Evolutionary conservation across 1,284 basidiomycete genomes (phyloP).

Genomic region (Ceratorhiza oryzae-sativae): DNA sequence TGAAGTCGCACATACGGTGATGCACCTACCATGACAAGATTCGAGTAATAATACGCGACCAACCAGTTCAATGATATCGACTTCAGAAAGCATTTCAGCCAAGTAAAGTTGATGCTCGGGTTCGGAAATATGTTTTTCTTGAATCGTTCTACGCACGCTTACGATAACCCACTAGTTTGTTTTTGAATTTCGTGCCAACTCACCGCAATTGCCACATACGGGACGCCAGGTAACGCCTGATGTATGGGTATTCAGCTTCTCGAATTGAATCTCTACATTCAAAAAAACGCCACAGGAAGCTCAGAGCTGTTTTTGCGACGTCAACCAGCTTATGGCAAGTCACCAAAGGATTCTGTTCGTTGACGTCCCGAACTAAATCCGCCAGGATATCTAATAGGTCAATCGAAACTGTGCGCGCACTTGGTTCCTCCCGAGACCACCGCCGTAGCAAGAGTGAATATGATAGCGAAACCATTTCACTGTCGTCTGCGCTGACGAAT

Average conservation of each 20-base stretch:
- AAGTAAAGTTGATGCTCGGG: background rate
- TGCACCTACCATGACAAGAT: background rate
- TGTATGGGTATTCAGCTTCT: background rate
- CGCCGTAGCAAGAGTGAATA: background rate
- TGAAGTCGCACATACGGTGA: background rate
- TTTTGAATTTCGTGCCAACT: background rate
- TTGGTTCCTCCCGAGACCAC: background rate
- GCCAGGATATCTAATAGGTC: background rate
- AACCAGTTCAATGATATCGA: background rate
- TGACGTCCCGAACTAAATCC: background rate
- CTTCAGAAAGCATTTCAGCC: background rate
- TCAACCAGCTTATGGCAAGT: background rate
- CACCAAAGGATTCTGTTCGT: background rate
- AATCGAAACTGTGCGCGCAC: background rate
- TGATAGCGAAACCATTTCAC: background rate
- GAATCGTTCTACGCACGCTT: background rate
- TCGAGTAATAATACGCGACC: background rate
- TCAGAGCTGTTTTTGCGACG: background rate
- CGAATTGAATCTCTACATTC: background rate
- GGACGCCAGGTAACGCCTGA: background rate
- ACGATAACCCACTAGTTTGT: background rate
- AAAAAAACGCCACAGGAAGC: background rate
- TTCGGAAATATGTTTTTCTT: background rate
- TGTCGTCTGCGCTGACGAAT: background rate
- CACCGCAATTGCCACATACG: background rate